Base-by-base conservation (phyloP, 768 basidiomycete species). In the Suillus luteus region DNA sequence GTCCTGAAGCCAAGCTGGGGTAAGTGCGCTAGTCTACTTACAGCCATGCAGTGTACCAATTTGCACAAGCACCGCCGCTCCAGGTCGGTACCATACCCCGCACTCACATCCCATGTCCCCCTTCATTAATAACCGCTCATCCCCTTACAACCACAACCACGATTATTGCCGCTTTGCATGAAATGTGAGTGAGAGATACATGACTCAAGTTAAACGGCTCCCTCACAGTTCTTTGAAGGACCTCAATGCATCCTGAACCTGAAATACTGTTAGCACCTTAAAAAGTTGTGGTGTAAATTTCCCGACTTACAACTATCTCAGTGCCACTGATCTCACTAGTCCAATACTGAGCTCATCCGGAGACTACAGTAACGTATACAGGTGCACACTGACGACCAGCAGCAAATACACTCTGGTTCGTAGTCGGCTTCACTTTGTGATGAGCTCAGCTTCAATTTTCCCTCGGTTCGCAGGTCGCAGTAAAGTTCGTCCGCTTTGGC, bases 401-500 rank as follows among this genome's bases (percentile, higher is more conserved):
- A 2, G n/a, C 15, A 14, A 57, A 37, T 40, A 10, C 10, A 24
- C 24, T 27, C 38, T 27, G 15, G 55, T 57, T 57, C 15, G 55
- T 40, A 24, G 24, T 57, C 1, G 24, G 27, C 24, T 24, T 35
- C 24, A 33, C 38, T 17, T 5, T 10, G 24, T 15, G 38, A 40
- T 40, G 24, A 27, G 38, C 38, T 27, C 38, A 57, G 38, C 24
- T 40, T 57, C 15, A 57, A 37, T 12, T 5, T 24, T 15, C 24
- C 7, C 10, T 57, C 8, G 8, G 15, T 57, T 40, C 9, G 9
- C 24, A 57, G 55, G 38, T 57, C 17, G 37, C 37, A 40, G 55
- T 57, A 24, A 57, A 57, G 55, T 40, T 19, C 15, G 14, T 57
- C 9, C 38, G 55, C 27, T 40, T 40, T 40, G 55, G 55, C 38